These are phyloP conservation scores for Cicer chorassanicum DNA, from an alignment of 306 rosid species.

Conservation along the genomic window DNA sequence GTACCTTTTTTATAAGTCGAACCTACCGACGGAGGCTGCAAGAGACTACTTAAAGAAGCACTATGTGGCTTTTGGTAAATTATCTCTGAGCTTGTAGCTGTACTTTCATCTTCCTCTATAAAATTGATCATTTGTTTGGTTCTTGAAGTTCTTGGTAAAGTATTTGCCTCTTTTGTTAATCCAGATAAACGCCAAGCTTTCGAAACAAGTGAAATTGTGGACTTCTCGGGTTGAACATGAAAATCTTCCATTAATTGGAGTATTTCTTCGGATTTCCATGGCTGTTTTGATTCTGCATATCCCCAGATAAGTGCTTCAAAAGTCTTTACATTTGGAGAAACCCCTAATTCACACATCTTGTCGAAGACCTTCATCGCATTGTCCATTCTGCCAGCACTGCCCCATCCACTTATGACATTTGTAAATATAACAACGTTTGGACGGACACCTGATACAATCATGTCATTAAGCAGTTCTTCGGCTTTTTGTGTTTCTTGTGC, in stretches of 20 bases:
- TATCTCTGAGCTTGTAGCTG: constrained; percentile 43
- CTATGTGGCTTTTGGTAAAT: constrained; percentile 50
- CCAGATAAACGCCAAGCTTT: constrained; percentile 73
- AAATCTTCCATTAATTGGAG: constrained; percentile 66
- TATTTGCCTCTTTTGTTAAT: constrained; percentile 50
- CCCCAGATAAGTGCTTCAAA: constrained; percentile 78
- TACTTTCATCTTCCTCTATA: too few relatives aligned
- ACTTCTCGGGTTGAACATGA: constrained; percentile 58
- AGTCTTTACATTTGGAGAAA: constrained; percentile 74
- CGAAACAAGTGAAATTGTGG: constrained; percentile 60
- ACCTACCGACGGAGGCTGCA: constrained; percentile 54
- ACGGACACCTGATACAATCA: constrained; percentile 55
- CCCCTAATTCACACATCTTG: constrained; percentile 60
- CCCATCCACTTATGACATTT: constrained; percentile 73
- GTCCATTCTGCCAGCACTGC: constrained; percentile 74
- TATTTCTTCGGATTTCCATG: constrained; percentile 73
- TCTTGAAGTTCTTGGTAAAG: too few relatives aligned
- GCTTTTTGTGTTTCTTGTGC: constrained; percentile 72
- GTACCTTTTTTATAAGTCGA: constrained; percentile 55
- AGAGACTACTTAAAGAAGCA: constrained; percentile 49
- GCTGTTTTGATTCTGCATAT: constrained; percentile 67
- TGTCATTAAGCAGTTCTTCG: constrained; percentile 59
- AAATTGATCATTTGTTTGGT: too few relatives aligned
- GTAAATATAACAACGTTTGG: constrained; percentile 69
- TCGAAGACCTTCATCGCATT: constrained; percentile 60